Evolutionary conservation across 345 rosid species (phyloP), one percentile per base, ranked within the genome.

Genomic region (Punica granatum): DNA sequence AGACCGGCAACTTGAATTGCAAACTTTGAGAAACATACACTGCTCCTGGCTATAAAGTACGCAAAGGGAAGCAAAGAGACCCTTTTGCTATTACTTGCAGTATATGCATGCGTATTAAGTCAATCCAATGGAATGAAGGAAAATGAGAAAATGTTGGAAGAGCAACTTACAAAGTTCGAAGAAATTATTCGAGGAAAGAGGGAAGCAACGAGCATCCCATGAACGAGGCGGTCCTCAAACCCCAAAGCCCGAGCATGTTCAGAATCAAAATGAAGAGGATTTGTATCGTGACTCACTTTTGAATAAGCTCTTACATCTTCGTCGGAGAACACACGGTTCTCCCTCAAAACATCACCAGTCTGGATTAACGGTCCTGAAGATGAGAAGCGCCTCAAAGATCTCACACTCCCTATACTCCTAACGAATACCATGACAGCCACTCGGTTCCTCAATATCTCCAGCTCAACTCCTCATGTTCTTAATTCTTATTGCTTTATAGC

Each of bases 201-300:
- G 4, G 96, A 72, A 65, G 96, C 97, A 18, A 89, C 90, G 65
- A 94, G 92, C 96, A 94, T 81, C 42, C 97, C 95, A 61, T 90
- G 97, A 63, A 94, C 97, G 73, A 88, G 75, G 30, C 76, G 71
- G 73, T 80, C 91, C 67, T 91, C 88, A 25, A 84, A 91, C 26
- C 92, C 92, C 1, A 85, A 82, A 72, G 67, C 61, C 76, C 70
- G 82, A 30, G 93, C 92, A 73, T 69, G 69, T 59, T 85, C 81
- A 41, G 81, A 6, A 78, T 91, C 90, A 18, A 94, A 91, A 74
- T 94, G 95, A 44, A 91, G 67, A 33, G 92, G 90, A 68, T 94
- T 94, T 63, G 75, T 69, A 68, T 94, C 96, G 39, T 72, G 86
- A 64, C 92, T 89, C 72, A 81, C 95, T 75, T 81, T 85, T 31